phyloP scores from a whole-genome alignment of 495 filamentous ascomycete genomes.

The Trypethelium eluteriae region DNA sequence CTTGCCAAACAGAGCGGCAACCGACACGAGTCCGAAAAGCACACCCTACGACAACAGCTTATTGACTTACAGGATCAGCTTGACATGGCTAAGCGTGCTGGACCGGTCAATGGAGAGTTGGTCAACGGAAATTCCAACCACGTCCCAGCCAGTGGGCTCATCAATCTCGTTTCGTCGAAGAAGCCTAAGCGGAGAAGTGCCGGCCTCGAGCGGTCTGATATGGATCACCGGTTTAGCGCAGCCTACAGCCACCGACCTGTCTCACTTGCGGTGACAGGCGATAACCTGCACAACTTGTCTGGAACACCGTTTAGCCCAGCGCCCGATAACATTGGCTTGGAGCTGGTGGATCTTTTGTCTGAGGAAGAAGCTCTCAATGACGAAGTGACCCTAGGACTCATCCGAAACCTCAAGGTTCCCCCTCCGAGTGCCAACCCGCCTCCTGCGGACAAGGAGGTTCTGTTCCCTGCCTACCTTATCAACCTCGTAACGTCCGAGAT shows the following conservation, averaged over 20 bases:
- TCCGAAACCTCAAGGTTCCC: slow-evolving; percentile 92
- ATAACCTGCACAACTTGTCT: slow-evolving; percentile 55
- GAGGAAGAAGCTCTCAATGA: slow-evolving; percentile 94
- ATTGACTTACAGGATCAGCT: slow-evolving; percentile 86
- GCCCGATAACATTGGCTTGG: slow-evolving; percentile 80
- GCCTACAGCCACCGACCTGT: slow-evolving; percentile 91
- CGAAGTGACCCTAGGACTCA: slow-evolving; percentile 90
- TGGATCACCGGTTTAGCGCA: slow-evolving; percentile 71
- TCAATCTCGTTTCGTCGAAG: slow-evolving; percentile 95
- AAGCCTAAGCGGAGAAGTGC: slow-evolving; percentile 94
- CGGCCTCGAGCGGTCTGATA: slow-evolving; percentile 73
- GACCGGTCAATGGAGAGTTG: slow-evolving; percentile 61
- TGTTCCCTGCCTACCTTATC: slow-evolving; percentile 97
- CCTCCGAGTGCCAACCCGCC: slow-evolving; percentile 72
- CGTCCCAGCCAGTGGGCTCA: slow-evolving; percentile 63
- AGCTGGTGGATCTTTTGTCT: slow-evolving; percentile 85
- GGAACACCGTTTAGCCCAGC: slow-evolving; percentile 67
- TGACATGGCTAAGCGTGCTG: slow-evolving; percentile 68
- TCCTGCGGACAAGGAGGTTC: slow-evolving; percentile 93
- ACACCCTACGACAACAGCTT: slow-evolving; percentile 75
- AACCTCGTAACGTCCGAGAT: slow-evolving; percentile 99
- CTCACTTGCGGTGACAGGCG: slow-evolving; percentile 69
- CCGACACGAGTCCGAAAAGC: slow-evolving; percentile 73
- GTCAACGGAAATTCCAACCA: slow-evolving; percentile 55
- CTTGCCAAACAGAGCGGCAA: slow-evolving; percentile 59